Evolutionary conservation across 202 grass and related monocot species (phyloP).

Genomic region (Setaria viridis): DNA sequence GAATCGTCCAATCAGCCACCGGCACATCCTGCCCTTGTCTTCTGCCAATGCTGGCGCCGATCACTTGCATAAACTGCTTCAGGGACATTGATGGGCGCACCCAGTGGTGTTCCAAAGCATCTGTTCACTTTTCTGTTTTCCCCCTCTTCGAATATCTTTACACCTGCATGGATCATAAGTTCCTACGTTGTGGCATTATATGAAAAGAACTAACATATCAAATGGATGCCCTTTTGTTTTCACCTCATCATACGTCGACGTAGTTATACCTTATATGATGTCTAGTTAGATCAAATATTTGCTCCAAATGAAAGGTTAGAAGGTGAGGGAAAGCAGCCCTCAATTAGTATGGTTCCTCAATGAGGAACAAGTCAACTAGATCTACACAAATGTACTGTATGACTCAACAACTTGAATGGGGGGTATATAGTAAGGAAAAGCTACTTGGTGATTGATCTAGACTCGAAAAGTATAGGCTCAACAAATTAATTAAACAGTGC

Average conservation of each 20-base stretch:
- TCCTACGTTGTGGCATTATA: neutral
- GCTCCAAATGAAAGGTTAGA: neutral
- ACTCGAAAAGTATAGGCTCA: neutral
- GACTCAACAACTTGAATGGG: neutral
- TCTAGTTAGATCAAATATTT: neutral
- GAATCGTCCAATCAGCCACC: constrained; percentile 34
- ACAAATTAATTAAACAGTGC: neutral
- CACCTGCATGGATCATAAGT: neutral
- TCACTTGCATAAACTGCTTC: constrained; percentile 23
- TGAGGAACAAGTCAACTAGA: neutral
- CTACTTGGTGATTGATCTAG: neutral
- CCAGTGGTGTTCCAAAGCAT: neutral
- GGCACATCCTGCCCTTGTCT: neutral
- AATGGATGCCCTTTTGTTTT: neutral
- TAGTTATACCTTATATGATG: neutral
- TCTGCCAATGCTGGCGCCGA: constrained; percentile 1
- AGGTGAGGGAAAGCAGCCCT: neutral
- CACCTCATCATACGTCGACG: neutral
- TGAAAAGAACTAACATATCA: neutral
- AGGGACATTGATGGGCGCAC: constrained; percentile 11
- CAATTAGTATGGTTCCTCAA: neutral
- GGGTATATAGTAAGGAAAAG: neutral
- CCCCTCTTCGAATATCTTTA: neutral
- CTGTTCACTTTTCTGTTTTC: neutral
- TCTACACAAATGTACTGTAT: neutral